Conservation (phyloP, 805 yeast species). For the Hanseniaspora mollemarum region DNA sequence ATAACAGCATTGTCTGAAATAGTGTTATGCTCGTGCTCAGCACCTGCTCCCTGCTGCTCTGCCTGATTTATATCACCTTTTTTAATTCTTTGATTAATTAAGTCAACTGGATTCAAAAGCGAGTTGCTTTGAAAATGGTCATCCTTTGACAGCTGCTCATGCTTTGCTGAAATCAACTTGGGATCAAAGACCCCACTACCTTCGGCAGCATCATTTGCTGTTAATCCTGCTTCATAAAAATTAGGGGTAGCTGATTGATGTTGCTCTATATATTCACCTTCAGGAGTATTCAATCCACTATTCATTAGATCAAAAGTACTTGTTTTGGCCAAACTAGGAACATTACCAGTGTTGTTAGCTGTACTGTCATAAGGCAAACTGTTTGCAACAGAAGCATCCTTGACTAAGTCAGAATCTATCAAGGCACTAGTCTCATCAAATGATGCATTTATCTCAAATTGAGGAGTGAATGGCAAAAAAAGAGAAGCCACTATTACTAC, state of each 20-base stretch:
- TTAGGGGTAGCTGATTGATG: background rate
- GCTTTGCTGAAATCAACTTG: constrained; percentile 6
- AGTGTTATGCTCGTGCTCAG: background rate
- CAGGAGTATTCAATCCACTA: constrained; percentile 8
- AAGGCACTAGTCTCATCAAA: constrained; percentile 28
- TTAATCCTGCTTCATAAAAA: constrained; percentile 7
- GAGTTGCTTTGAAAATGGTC: constrained; percentile 7
- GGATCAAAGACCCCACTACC: constrained; percentile 6
- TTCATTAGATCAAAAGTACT: background rate
- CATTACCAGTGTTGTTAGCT: background rate
- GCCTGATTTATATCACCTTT: constrained; percentile 1
- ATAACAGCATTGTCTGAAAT: constrained; percentile 3
- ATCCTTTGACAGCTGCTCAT: constrained; percentile 10
- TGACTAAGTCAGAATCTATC: constrained; percentile 23
- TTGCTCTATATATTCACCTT: background rate
- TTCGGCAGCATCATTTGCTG: constrained; percentile 6
- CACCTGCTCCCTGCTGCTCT: background rate
- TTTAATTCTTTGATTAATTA: constrained; percentile 9
- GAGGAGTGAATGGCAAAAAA: constrained; percentile 70
- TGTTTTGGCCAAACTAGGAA: background rate
- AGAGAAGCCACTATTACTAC: constrained; percentile 60
- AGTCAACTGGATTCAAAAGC: constrained; percentile 5
- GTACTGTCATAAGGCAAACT: constrained; percentile 1
- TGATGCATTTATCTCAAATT: constrained; percentile 32
- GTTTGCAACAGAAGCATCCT: constrained; percentile 19